These are phyloP conservation scores for Trypanosoma brucei DNA, from an alignment of 208 protist genomes.

Conservation along the genomic window DNA sequence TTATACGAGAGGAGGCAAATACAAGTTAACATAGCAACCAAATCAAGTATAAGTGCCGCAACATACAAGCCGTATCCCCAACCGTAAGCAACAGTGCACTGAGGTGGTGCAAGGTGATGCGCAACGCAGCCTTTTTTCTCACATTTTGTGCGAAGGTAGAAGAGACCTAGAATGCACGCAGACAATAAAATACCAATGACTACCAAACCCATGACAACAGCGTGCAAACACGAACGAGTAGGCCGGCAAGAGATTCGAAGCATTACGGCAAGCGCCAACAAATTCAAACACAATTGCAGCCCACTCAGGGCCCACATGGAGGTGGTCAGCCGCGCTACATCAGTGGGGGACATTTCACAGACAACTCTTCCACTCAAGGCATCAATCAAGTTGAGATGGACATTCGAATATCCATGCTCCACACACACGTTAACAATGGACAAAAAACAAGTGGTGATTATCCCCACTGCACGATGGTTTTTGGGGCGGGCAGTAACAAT, in stretches of 20 bases:
- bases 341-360: conserved; percentile 28
- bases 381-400: conserved; percentile 27
- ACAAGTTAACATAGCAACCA: conserved; percentile 31
- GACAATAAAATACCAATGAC: conserved; percentile 25
- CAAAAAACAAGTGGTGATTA: conserved; percentile 52
- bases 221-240: conserved; percentile 36
- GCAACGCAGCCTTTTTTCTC: conserved; percentile 35
- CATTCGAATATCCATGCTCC: conserved; percentile 15
- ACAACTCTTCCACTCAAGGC: conserved; percentile 27
- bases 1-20: conserved; percentile 59
- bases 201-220: conserved; percentile 30
- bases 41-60: conserved; percentile 39
- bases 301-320: conserved; percentile 48
- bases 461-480: conserved; percentile 32
- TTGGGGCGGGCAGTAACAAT: conserved; percentile 23
- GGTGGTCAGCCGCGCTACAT: conserved; percentile 32
- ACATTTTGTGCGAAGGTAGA: conserved; percentile 49
- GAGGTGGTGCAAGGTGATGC: conserved; percentile 1
- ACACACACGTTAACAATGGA: conserved; percentile 30
- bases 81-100: conserved; percentile 30
- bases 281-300: conserved; percentile 34
- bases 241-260: conserved; percentile 40
- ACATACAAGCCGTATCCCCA: conserved; percentile 68
- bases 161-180: conserved; percentile 47
- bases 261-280: conserved; percentile 23